A percentile compares a stretch with the other conserved stretches of the same genome.
These are phyloP conservation scores for Lactarius pseudohatsudake DNA, from an alignment of 768 basidiomycete species.

Conservation along the genomic window DNA sequence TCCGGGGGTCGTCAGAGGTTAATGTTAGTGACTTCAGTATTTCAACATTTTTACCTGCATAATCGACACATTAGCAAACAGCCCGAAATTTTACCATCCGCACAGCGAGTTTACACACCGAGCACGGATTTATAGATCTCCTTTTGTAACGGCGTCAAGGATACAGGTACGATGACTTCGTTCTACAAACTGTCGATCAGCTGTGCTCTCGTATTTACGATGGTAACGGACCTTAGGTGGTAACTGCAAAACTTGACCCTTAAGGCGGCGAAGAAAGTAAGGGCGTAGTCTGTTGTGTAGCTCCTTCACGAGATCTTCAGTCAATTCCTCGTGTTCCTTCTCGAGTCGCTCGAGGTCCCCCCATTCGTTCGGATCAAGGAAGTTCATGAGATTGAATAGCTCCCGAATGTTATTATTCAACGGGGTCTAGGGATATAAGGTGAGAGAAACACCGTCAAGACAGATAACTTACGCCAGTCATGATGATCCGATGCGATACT, in stretches of 20 bases:
- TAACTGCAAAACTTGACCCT: slow-evolving; percentile 89
- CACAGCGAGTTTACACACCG: slow-evolving; percentile 44
- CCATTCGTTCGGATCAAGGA: slow-evolving; percentile 81
- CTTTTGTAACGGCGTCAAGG: slow-evolving; percentile 82
- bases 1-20: slow-evolving; percentile 36
- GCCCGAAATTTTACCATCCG: slow-evolving; percentile 18
- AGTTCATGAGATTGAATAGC: slow-evolving; percentile 96
- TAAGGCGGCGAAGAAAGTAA: slow-evolving; percentile 91
- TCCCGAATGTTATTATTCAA: slow-evolving; percentile 97
- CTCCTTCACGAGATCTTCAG: slow-evolving; percentile 75
- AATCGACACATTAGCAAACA: slow-evolving; percentile 20
- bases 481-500: slow-evolving; percentile 75
- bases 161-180: slow-evolving; percentile 88
- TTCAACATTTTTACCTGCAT: slow-evolving; percentile 66
- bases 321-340: slow-evolving; percentile 72
- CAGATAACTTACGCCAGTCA: slow-evolving; percentile 69
- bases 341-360: slow-evolving; percentile 70
- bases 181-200: slow-evolving; percentile 48
- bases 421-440: slow-evolving; percentile 59
- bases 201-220: background rate
- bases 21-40: slow-evolving; percentile 60
- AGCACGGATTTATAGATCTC: slow-evolving; percentile 86
- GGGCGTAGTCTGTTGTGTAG: slow-evolving; percentile 79
- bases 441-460: slow-evolving; percentile 19
- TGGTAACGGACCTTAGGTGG: slow-evolving; percentile 71